A percentile compares a stretch with the other conserved stretches of the same genome.
Evolutionary conservation across 495 filamentous ascomycete species (phyloP).

Genomic region (Penicillium antarcticum): DNA sequence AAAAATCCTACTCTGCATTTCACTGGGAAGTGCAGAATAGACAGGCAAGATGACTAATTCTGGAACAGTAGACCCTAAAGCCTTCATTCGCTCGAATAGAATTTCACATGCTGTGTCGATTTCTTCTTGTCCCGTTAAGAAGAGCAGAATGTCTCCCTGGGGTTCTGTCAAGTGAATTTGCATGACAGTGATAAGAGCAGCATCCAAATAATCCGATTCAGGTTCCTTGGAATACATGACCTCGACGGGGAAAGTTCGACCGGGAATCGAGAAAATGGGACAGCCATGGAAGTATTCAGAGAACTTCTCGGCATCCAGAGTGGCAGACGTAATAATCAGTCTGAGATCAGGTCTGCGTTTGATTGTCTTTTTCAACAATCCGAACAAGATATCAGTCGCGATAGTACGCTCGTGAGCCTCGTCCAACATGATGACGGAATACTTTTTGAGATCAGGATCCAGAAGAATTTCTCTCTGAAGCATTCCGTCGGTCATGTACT

Average conservation of each 20-base stretch:
- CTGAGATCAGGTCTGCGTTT: conserved; percentile 84
- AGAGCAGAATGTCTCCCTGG: conserved; percentile 87
- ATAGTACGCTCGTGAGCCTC: conserved; percentile 98
- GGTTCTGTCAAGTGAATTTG: conserved; percentile 94
- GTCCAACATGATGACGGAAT: conserved; percentile 97
- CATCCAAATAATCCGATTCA: conserved; percentile 92
- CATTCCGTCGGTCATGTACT: conserved; percentile 99
- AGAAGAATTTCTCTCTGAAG: conserved; percentile 90
- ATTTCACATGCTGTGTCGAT: conserved; percentile 95
- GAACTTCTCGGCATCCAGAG: conserved; percentile 96
- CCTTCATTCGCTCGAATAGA: conserved; percentile 94
- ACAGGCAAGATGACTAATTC: conserved; percentile 93
- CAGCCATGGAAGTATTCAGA: conserved; percentile 91
- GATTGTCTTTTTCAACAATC: conserved; percentile 88
- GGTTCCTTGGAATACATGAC: conserved; percentile 93
- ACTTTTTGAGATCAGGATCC: conserved; percentile 81
- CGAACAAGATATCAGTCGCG: conserved; percentile 92
- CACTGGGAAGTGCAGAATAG: conserved; percentile 86
- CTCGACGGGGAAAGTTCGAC: conserved; percentile 91
- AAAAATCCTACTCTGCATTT: conserved; percentile 93
- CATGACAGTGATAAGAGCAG: conserved; percentile 95
- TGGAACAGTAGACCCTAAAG: conserved; percentile 82
- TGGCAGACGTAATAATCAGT: conserved; percentile 94
- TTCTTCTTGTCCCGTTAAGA: conserved; percentile 96
- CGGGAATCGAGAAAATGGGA: conserved; percentile 95